phyloP scores from a whole-genome alignment of 192 early-diverging fungal genomes.

The Podila clonocystis region DNA sequence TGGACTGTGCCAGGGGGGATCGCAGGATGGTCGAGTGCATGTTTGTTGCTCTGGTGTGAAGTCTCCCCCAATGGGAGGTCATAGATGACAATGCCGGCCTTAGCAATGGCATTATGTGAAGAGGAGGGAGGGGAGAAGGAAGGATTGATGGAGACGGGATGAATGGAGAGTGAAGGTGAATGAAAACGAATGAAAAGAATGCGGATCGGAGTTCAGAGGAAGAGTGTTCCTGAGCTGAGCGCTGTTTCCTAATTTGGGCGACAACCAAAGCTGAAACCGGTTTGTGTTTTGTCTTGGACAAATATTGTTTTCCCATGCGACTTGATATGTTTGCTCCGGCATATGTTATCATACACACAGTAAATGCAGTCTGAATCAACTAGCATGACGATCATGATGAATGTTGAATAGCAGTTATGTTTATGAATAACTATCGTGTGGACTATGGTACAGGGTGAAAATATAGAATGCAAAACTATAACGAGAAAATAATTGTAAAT shows the following conservation, averaged over 20 bases:
- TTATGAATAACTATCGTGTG: background rate
- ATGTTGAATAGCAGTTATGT: background rate
- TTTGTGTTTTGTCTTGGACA: too few species aligned
- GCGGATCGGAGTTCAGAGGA: too few species aligned
- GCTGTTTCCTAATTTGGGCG: background rate
- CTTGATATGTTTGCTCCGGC: too few species aligned
- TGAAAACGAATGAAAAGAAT: background rate
- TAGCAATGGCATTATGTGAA: conserved; percentile 10
- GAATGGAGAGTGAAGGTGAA: background rate
- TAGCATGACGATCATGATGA: too few species aligned
- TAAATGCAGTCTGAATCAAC: too few species aligned
- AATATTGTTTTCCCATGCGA: too few species aligned
- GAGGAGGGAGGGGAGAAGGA: background rate
- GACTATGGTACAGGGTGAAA: background rate
- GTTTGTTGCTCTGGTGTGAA: background rate
- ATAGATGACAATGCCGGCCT: conserved; percentile 15
- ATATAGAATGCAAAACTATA: background rate
- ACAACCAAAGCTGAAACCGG: too few species aligned
- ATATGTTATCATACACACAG: too few species aligned
- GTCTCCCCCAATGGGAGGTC: background rate
- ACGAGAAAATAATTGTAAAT: background rate
- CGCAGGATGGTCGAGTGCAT: background rate
- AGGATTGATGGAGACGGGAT: background rate
- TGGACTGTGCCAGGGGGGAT: background rate
- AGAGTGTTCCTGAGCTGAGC: too few species aligned